phyloP scores from a whole-genome alignment of 441 rosid species.

The Geranium incanum region DNA sequence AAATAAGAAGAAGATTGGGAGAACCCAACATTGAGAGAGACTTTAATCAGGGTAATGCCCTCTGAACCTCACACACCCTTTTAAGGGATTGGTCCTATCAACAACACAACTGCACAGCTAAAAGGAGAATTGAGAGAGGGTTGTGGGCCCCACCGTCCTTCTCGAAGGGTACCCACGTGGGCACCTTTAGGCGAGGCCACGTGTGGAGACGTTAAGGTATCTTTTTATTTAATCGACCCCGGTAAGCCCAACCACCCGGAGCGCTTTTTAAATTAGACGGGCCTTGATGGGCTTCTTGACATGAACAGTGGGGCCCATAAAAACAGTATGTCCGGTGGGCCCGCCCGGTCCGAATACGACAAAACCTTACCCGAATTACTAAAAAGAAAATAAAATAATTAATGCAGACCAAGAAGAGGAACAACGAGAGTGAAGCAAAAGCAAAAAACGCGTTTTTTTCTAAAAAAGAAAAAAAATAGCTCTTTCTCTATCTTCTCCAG shows the following conservation, averaged over 20 bases:
- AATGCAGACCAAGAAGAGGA: neutral
- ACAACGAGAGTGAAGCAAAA: neutral
- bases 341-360: neutral
- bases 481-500: neutral
- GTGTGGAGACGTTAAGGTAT: neutral
- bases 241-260: conserved; percentile 1
- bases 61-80: too few relatives aligned
- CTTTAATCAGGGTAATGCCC: too few relatives aligned
- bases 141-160: neutral
- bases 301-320: neutral
- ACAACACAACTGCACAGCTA: too few relatives aligned
- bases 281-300: neutral
- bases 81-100: too few relatives aligned
- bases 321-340: neutral
- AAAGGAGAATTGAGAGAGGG: neutral
- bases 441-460: conserved; percentile 1
- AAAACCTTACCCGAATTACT: neutral
- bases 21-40: too few relatives aligned
- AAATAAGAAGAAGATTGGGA: too few relatives aligned
- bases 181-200: conserved; percentile 2
- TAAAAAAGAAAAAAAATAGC: neutral
- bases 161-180: conserved; percentile 5
- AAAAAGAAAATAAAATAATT: neutral
- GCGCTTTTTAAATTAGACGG: conserved; percentile 1
- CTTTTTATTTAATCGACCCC: neutral